phyloP scores from a whole-genome alignment of 1,284 basidiomycete genomes.

The Microbotryomycetes sp. region DNA sequence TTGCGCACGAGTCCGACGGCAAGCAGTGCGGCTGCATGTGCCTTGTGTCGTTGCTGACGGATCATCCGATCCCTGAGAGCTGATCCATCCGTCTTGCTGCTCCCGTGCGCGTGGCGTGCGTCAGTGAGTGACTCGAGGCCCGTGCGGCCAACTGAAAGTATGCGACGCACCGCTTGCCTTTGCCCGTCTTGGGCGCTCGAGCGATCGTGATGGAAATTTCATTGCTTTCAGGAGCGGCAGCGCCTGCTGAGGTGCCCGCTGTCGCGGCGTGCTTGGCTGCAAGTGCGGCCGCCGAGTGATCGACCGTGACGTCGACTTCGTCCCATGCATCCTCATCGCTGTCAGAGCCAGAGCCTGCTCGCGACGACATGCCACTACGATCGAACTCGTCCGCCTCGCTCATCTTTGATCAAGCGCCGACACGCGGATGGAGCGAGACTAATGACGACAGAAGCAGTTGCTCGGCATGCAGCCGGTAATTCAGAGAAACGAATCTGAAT shows the following conservation, averaged over 20 bases:
- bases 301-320: constrained; percentile 49
- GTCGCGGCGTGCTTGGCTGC: constrained; percentile 2
- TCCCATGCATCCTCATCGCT: constrained; percentile 55
- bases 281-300: not conserved
- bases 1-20: constrained; percentile 71
- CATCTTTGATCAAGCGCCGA: no score
- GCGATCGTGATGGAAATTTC: constrained; percentile 29
- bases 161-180: constrained; percentile 39
- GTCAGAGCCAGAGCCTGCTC: constrained; percentile 5
- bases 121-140: no score
- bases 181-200: constrained; percentile 10
- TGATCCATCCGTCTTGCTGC: constrained; percentile 11
- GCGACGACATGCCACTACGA: no score
- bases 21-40: constrained; percentile 73
- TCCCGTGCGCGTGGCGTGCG: no score
- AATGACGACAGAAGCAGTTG: no score
- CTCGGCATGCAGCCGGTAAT: no score
- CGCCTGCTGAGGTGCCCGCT: constrained; percentile 17
- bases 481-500: no score
- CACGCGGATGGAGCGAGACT: no score
- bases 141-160: not conserved
- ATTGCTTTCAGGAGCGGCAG: constrained; percentile 30
- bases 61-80: constrained; percentile 55
- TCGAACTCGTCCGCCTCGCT: no score
- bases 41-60: constrained; percentile 73